These are phyloP conservation scores for Vitis vinifera DNA, from an alignment of 164 flowering plant species.

Conservation along the genomic window DNA sequence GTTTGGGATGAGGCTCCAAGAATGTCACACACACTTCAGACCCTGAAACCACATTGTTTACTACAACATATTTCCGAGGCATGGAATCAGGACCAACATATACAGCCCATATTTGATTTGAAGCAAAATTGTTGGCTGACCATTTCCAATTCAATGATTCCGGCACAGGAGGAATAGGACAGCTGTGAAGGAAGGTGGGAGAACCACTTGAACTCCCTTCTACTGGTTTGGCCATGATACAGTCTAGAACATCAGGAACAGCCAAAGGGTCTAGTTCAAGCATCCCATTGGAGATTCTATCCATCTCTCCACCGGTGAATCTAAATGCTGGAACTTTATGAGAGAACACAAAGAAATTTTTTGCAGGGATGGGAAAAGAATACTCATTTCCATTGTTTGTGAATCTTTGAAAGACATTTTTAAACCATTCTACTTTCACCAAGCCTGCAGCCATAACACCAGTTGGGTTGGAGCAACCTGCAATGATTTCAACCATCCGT, in stretches of 20 bases:
- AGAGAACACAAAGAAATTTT: slow-evolving; percentile 37
- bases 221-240: neutral
- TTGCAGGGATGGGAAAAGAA: slow-evolving; percentile 25
- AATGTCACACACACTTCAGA: slow-evolving; percentile 29
- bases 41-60: slow-evolving; percentile 32
- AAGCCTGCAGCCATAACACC: slow-evolving; percentile 24
- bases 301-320: slow-evolving; percentile 32
- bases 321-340: slow-evolving; percentile 38
- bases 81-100: slow-evolving; percentile 37
- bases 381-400: slow-evolving; percentile 8
- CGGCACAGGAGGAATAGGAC: slow-evolving; percentile 5
- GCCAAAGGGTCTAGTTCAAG: slow-evolving; percentile 41
- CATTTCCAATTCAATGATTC: neutral
- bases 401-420: slow-evolving; percentile 26
- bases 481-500: slow-evolving; percentile 34
- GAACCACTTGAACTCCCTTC: slow-evolving; percentile 6
- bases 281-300: slow-evolving; percentile 27
- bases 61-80: slow-evolving; percentile 41
- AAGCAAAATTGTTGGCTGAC: slow-evolving; percentile 30
- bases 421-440: slow-evolving; percentile 35
- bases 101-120: slow-evolving; percentile 55
- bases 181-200: neutral
- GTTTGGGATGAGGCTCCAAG: slow-evolving; percentile 38
- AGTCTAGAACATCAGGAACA: slow-evolving; percentile 15
- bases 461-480: slow-evolving; percentile 25